phyloP scores from a whole-genome alignment of 257 asterid species.

The Datura wrightii region DNA sequence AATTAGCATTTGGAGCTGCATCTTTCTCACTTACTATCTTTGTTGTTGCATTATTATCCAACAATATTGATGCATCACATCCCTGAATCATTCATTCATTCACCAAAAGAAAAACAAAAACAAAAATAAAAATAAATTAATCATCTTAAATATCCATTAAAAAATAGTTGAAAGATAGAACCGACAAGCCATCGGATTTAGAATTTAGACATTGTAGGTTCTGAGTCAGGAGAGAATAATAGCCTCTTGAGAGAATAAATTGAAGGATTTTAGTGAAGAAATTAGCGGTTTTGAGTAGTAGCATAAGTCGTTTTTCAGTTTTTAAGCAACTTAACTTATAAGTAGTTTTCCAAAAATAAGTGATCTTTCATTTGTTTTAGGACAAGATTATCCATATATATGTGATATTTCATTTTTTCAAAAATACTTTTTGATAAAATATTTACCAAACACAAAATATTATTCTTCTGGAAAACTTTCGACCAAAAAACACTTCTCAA shows the following conservation, averaged over 20 bases:
- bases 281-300: too few relatives aligned
- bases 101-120: background rate
- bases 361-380: background rate
- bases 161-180: background rate
- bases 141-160: background rate
- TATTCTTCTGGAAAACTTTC: too few relatives aligned
- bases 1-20: constrained; percentile 58
- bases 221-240: background rate
- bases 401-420: too few relatives aligned
- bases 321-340: too few relatives aligned
- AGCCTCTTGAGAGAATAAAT: too few relatives aligned
- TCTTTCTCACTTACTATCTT: constrained; percentile 59
- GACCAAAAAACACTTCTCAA: too few relatives aligned
- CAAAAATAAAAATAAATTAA: background rate
- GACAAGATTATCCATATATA: background rate
- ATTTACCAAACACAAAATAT: too few relatives aligned
- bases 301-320: background rate
- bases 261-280: too few relatives aligned
- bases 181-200: background rate
- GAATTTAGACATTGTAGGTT: background rate
- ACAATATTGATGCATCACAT: constrained; percentile 65
- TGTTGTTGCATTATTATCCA: constrained; percentile 53
- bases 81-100: constrained; percentile 45
- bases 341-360: too few relatives aligned
- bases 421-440: too few relatives aligned